phyloP scores from a whole-genome alignment of 2,329 filamentous ascomycete species.

The Aquanectria penicillioides region DNA sequence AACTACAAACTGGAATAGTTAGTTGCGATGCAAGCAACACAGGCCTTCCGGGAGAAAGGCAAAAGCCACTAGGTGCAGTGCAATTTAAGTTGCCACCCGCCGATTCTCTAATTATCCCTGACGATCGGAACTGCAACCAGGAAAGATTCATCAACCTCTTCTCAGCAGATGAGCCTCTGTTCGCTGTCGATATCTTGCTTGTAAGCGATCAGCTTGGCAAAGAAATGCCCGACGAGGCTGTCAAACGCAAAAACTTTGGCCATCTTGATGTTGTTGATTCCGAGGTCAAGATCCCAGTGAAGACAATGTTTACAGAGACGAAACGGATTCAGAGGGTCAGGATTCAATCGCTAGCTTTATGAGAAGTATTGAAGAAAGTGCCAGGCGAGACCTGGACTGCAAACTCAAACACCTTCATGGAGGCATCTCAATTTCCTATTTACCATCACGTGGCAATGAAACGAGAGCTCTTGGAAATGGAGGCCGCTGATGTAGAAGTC shows the following conservation, averaged over 20 bases:
- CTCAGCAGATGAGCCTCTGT: neutral
- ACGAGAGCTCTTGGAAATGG: neutral
- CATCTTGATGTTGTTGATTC: neutral
- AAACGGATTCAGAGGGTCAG: slow-evolving; percentile 1
- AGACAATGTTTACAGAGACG: neutral
- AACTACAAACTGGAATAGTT: neutral
- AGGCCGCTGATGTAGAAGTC: no score
- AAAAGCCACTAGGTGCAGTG: neutral
- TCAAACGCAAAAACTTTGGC: neutral
- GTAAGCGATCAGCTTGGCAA: neutral
- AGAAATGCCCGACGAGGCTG: neutral
- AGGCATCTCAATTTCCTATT: slow-evolving; percentile 3
- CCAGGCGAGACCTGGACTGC: slow-evolving; percentile 1
- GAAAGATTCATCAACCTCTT: slow-evolving; percentile 6
- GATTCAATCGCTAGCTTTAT: neutral
- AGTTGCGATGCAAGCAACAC: no score
- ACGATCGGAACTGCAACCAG: neutral
- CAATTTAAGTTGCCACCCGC: no score
- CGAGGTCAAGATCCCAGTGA: neutral
- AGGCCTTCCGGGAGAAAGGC: neutral
- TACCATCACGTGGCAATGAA: neutral
- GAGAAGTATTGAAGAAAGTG: neutral
- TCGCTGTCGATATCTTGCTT: neutral
- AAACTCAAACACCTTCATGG: slow-evolving; percentile 7
- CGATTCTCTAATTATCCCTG: neutral